Evolutionary conservation across 2,329 filamentous ascomycete species (phyloP).

Genomic region (Colletotrichum viniferum): DNA sequence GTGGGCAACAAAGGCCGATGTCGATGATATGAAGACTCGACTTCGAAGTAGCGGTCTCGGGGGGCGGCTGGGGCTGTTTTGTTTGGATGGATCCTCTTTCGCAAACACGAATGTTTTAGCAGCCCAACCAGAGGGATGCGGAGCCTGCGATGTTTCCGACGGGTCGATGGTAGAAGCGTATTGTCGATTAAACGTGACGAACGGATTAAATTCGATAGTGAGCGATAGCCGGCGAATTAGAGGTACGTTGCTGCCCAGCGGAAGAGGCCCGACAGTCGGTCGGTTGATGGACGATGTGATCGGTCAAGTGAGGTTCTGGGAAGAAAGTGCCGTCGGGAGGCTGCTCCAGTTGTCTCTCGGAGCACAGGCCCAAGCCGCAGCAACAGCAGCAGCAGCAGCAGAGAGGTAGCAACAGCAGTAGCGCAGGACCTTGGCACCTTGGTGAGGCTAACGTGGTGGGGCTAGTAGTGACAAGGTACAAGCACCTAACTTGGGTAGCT

Average conservation of each 20-base stretch:
- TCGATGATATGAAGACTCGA: constrained; percentile 9
- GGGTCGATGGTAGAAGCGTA: background rate
- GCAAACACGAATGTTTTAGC: constrained; percentile 8
- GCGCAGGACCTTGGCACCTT: background rate
- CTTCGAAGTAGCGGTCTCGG: background rate
- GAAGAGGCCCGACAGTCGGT: constrained; percentile 15
- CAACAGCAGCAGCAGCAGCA: background rate
- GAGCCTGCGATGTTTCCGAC: background rate
- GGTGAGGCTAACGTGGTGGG: constrained; percentile 12
- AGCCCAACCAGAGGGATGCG: constrained; percentile 16
- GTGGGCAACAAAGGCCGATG: constrained; percentile 11
- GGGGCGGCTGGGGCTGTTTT: constrained; percentile 12
- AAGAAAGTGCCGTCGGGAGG: constrained; percentile 17
- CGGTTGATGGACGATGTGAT: constrained; percentile 15
- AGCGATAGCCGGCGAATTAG: background rate
- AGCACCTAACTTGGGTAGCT: background rate
- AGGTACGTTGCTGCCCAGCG: constrained; percentile 4
- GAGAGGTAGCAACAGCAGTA: background rate
- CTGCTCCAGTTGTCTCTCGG: constrained; percentile 18
- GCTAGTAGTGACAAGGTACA: background rate
- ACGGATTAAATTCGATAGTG: background rate
- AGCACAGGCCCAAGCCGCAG: constrained; percentile 16
- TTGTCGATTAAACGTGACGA: background rate
- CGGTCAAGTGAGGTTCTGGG: constrained; percentile 19
- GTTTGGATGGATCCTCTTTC: constrained; percentile 16